These are phyloP conservation scores for Xylariaceae sp. DNA, from an alignment of 2,329 filamentous ascomycete genomes.

Conservation along the genomic window DNA sequence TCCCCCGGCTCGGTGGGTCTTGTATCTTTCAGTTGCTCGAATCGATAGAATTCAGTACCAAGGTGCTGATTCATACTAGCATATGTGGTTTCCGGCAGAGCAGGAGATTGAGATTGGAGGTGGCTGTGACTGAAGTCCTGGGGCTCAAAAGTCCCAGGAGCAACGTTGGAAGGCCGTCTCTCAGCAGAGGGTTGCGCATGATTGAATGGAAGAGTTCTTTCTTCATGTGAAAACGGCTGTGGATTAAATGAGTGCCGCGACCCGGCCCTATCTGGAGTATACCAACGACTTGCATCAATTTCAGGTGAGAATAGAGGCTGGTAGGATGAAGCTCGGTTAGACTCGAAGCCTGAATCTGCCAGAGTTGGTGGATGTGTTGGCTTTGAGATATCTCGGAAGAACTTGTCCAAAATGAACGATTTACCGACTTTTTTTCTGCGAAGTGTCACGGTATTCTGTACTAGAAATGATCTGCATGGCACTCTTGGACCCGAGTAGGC, in stretches of 20 bases:
- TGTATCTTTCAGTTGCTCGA: background rate
- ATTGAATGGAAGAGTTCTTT: background rate
- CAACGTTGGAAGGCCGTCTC: background rate
- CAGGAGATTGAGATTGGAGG: too few species aligned
- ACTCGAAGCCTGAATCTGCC: background rate
- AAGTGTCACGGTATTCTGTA: too few species aligned
- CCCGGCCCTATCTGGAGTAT: background rate
- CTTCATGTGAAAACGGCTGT: background rate
- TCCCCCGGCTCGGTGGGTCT: too few species aligned
- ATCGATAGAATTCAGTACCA: too few species aligned
- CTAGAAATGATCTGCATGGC: too few species aligned
- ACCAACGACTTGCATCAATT: background rate
- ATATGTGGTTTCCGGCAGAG: too few species aligned
- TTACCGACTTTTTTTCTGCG: background rate
- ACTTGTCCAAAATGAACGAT: background rate
- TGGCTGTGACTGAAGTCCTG: too few species aligned
- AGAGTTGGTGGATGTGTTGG: background rate
- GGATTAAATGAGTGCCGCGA: background rate
- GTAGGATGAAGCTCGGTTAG: background rate
- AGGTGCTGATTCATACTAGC: too few species aligned
- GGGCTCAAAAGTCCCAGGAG: too few species aligned
- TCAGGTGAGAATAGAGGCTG: background rate
- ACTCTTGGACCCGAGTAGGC: too few species aligned
- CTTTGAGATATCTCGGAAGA: background rate
- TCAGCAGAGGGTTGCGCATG: background rate